Conservation (phyloP, 2,329 filamentous ascomycete genomes). For the Sporothrix luriei region DNA sequence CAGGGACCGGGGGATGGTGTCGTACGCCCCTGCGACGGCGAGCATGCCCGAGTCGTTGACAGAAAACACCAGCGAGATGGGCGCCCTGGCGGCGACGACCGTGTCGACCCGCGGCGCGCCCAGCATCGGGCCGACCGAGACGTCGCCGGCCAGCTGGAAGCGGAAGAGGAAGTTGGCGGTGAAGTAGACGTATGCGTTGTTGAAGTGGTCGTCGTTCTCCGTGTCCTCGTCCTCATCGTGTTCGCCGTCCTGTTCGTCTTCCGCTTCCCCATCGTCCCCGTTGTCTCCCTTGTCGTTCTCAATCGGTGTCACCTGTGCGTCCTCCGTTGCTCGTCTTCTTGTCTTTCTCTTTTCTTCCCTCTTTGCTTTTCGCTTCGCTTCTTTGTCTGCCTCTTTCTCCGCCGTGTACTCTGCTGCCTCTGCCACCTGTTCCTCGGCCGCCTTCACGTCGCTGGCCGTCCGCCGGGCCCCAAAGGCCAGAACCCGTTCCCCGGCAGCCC, state of each 20-base stretch:
- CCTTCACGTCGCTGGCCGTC: not conserved
- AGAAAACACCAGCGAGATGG: conserved; percentile 3
- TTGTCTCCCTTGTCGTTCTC: not conserved
- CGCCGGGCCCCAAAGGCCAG: not conserved
- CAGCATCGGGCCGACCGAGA: conserved; percentile 1
- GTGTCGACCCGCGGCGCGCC: not conserved
- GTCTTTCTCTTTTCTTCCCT: not conserved
- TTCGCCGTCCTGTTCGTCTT: no score
- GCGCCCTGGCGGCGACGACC: not conserved
- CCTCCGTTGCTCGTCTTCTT: no score
- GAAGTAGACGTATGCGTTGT: conserved; percentile 4
- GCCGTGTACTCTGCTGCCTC: not conserved
- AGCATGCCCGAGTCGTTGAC: not conserved
- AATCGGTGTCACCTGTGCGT: not conserved
- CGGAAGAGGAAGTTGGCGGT: conserved; percentile 9
- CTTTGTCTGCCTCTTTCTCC: not conserved
- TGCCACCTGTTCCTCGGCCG: not conserved
- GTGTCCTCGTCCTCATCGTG: not conserved
- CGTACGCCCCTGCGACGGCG: not conserved
- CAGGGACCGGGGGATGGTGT: not conserved
- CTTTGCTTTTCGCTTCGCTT: not conserved
- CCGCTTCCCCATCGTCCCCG: no score
- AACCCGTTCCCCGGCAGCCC: conserved; percentile 7
- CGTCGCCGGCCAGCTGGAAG: conserved; percentile 16
- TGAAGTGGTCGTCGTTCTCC: not conserved